These are phyloP conservation scores for Globisporangium uncinulatum DNA, from an alignment of 352 stramenopile species.

Conservation along the genomic window DNA sequence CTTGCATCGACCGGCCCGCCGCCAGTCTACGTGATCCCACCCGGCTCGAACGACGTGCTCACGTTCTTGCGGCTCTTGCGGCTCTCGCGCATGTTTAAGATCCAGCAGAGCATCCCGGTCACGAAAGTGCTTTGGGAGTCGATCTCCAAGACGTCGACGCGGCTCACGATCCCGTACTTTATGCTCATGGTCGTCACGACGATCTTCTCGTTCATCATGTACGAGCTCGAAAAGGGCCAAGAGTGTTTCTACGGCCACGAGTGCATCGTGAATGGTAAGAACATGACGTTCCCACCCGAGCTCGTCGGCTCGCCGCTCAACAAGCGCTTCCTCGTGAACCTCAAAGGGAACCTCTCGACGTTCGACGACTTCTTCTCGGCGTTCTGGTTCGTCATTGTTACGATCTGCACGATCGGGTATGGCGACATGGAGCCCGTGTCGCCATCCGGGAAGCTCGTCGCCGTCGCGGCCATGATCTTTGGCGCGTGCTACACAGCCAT, in stretches of 20 bases:
- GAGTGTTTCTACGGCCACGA: constrained; percentile 71
- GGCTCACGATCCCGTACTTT: constrained; percentile 72
- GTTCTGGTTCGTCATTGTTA: constrained; percentile 86
- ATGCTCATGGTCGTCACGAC: constrained; percentile 73
- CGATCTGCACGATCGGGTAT: constrained; percentile 64
- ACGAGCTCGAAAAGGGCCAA: constrained; percentile 68
- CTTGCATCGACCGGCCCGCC: constrained; percentile 18
- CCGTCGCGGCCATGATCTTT: constrained; percentile 76
- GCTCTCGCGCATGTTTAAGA: constrained; percentile 72
- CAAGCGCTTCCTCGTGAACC: constrained; percentile 71
- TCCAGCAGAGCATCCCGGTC: constrained; percentile 73
- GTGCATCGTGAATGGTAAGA: constrained; percentile 50
- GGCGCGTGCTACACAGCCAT: constrained; percentile 78
- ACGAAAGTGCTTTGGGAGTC: constrained; percentile 72
- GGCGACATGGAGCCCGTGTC: constrained; percentile 73
- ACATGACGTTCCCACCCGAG: constrained; percentile 52
- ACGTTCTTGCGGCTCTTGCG: constrained; percentile 54
- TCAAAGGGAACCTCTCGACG: constrained; percentile 56
- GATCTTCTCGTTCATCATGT: constrained; percentile 77
- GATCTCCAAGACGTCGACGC: constrained; percentile 75
- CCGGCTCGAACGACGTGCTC: constrained; percentile 52
- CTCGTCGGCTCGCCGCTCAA: constrained; percentile 39
- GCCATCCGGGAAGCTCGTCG: constrained; percentile 60
- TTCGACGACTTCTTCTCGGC: constrained; percentile 81
- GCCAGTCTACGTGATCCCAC: constrained; percentile 64